phyloP scores from a whole-genome alignment of 805 yeast genomes.

The Metschnikowia corniflorae region DNA sequence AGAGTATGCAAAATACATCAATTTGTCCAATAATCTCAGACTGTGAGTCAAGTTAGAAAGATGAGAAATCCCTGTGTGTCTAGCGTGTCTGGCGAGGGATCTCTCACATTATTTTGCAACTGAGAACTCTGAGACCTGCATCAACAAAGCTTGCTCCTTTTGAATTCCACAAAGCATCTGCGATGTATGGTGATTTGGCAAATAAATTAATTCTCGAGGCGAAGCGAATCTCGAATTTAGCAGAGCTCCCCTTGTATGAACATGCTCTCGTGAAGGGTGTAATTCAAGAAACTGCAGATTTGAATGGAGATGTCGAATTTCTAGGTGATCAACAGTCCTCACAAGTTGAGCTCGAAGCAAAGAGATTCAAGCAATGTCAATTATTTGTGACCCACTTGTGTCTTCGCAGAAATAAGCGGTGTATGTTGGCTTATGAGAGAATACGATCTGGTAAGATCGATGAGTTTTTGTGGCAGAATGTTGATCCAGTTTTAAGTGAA shows the following conservation, averaged over 20 bases:
- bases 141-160: not conserved
- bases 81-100: no score
- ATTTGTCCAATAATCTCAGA: no score
- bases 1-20: no score
- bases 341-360: slow-evolving; percentile 28
- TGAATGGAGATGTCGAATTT: slow-evolving; percentile 54
- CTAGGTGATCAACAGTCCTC: slow-evolving; percentile 33
- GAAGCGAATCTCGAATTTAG: slow-evolving; percentile 66
- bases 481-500: slow-evolving; percentile 40
- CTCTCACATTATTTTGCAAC: no score
- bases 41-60: no score
- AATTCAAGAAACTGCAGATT: slow-evolving; percentile 64
- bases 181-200: slow-evolving; percentile 88
- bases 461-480: slow-evolving; percentile 67
- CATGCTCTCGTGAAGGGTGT: slow-evolving; percentile 68
- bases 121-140: no score
- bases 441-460: slow-evolving; percentile 66
- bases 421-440: slow-evolving; percentile 79
- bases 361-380: slow-evolving; percentile 56
- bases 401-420: slow-evolving; percentile 85
- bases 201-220: slow-evolving; percentile 83
- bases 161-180: not conserved
- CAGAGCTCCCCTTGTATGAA: slow-evolving; percentile 65
- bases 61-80: no score
- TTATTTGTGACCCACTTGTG: slow-evolving; percentile 68